Percentiles rank a stretch among this genome's conserved stretches.
phyloP scores from a whole-genome alignment of 1,139 yeast species.

The Nakaseomyces bracarensis region DNA sequence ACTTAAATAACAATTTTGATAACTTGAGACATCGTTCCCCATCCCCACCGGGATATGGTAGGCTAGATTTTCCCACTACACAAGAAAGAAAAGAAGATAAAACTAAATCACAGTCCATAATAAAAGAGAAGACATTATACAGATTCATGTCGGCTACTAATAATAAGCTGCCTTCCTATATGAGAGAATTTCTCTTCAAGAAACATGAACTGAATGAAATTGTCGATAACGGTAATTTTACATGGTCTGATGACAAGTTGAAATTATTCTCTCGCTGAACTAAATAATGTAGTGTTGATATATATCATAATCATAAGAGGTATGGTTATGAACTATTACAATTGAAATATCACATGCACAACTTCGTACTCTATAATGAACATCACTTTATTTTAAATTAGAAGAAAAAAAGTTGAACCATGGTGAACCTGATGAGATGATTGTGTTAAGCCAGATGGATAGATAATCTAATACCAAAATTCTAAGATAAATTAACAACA shows the following conservation, averaged over 20 bases:
- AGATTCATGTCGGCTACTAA: constrained; percentile 35
- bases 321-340: no score
- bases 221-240: constrained; percentile 40
- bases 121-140: constrained; percentile 33
- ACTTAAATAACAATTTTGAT: constrained; percentile 17
- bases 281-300: neutral
- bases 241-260: constrained; percentile 21
- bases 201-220: constrained; percentile 32
- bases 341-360: no score
- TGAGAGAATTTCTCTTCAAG: constrained; percentile 29
- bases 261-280: constrained; percentile 18
- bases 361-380: no score
- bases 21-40: constrained; percentile 39
- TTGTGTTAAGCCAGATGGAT: no score
- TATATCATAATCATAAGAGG: no score
- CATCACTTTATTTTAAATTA: no score
- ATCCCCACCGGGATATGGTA: constrained; percentile 60
- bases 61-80: constrained; percentile 54
- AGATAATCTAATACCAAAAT: no score
- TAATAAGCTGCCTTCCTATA: constrained; percentile 25
- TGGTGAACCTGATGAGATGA: no score
- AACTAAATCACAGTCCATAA: constrained; percentile 29
- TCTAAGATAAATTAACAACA: no score
- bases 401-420: no score
- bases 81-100: constrained; percentile 40